Evolutionary conservation across 2,329 filamentous ascomycete species (phyloP).

Genomic region (Ophiostoma australiae): DNA sequence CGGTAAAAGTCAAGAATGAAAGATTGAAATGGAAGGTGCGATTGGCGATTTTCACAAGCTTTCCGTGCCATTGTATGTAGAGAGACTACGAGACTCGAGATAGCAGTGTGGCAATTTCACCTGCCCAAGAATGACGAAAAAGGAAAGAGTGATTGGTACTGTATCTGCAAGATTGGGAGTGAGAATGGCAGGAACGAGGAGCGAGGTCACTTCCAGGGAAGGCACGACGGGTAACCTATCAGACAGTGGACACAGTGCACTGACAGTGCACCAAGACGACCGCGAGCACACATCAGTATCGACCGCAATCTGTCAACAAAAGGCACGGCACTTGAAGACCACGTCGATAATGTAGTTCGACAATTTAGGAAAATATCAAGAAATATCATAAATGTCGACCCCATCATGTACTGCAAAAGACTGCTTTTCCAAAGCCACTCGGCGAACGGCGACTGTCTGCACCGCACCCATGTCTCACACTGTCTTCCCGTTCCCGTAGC

Average conservation of each 20-base stretch:
- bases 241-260: neutral
- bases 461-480: neutral
- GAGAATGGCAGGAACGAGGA: neutral
- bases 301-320: neutral
- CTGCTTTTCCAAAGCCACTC: neutral
- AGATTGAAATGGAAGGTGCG: neutral
- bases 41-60: neutral
- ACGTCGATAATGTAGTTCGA: too few relatives aligned
- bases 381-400: neutral
- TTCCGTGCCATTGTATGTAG: neutral
- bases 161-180: neutral
- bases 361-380: too few relatives aligned
- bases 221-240: neutral
- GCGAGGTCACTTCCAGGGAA: neutral
- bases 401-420: neutral
- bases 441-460: neutral
- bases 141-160: neutral
- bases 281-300: neutral
- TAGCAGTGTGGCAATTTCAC: neutral
- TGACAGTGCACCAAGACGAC: neutral
- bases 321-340: too few relatives aligned
- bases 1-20: neutral
- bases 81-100: neutral
- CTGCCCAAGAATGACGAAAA: constrained; percentile 7
- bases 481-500: neutral